Base-by-base conservation (phyloP, 192 early-diverging fungal genomes). In the Coemansia pectinata region DNA sequence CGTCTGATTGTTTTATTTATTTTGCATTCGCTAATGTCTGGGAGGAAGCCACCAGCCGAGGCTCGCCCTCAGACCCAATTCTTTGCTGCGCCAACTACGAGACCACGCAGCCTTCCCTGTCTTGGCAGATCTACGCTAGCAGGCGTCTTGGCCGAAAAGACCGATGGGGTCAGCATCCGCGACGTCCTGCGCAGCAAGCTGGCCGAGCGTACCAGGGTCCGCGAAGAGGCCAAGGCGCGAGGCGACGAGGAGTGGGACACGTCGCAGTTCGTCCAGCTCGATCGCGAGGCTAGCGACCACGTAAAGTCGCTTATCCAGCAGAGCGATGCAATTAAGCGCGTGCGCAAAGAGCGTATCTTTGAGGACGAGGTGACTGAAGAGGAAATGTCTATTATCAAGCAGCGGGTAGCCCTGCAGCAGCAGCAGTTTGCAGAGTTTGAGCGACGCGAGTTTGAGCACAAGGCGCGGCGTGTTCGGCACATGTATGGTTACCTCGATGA, bases 391-490 rank as follows among this genome's bases (percentile, higher is more conserved):
- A 93, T 98, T 68, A 98, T 98, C 77, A 87, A 95, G 71, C 88
- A 94, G 77, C 87, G 95, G 7, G 91, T 98, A 11, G 94, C 91
- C 19, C 85, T 98, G 52, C 95, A 96, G 70, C 96, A 94, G 67
- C 87, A 88, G 66, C 93, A 93, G 88, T 96, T 94, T 85, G 88
- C 91, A 42, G 93, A 92, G 71, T 96, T 88, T 83, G 91, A 95
- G 75, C 83, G 87, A 50, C 88, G 90, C 45, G 95, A 96, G 67
- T 90, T 88, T 71, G 85, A 83, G 39, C 88, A 91, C 65, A 96
- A 95, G 67, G 89, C 90, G 27, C 77, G 78, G 65, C 95, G 92
- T 57, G 89, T 98, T 67, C 87, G 86, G 25, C 83, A 80, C 15
- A 88, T 95, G 70, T 95, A 89, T 72, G 86, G 88, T 29, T 93